Evolutionary conservation across 345 rosid genomes (phyloP), one percentile per base, ranked within the genome.

Genomic region (Salix caprea): DNA sequence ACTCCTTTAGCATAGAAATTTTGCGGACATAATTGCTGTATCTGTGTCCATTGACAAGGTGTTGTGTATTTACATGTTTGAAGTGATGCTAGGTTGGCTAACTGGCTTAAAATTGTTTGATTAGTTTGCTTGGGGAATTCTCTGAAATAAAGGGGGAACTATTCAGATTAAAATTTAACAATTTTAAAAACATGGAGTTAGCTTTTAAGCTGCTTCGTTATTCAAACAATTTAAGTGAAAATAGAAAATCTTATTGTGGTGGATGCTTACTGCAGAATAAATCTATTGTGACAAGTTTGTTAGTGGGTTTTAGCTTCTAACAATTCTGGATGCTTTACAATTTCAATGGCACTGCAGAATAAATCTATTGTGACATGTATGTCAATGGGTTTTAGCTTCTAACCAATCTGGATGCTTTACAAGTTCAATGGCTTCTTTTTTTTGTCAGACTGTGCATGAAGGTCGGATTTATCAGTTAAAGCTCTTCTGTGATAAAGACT

Each of bases 401-500:
- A 34, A 28, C 37, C 1, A 13, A 21, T 26, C 74, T 50, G 8
- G 54, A 37, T 73, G 39, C 61, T 36, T 77, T 62, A 60, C 60
- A 52, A 42, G 24, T n/a, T 73, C 13, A 34, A 66, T 54, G 37
- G 32, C 48, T 37, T 40, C 42, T 56, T 54, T 69, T 67, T 58
- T 50, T 61, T 77, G 13, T 23, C 86, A 94, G 98, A 91, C 97
- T 80, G 98, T 94, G 69, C 97, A 94, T 83, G 98, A 94, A 84
- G 98, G 98, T 69, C 86, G 96, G 73, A 94, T 94, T 80, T 94
- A 94, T 86, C 97, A 92, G 84, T 84, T 94, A 91, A 94, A 94
- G 94, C 95, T 92, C 79, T 94, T 94, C 85, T 94, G 98, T 13
- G 97, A 92, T 83, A 92, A 94, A 87, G 98, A 94, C 81, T 94